Percentiles rank a stretch among this genome's conserved stretches.
Evolutionary conservation across 2,329 filamentous ascomycete genomes (phyloP).

Genomic region (Alternaria tenuissima): DNA sequence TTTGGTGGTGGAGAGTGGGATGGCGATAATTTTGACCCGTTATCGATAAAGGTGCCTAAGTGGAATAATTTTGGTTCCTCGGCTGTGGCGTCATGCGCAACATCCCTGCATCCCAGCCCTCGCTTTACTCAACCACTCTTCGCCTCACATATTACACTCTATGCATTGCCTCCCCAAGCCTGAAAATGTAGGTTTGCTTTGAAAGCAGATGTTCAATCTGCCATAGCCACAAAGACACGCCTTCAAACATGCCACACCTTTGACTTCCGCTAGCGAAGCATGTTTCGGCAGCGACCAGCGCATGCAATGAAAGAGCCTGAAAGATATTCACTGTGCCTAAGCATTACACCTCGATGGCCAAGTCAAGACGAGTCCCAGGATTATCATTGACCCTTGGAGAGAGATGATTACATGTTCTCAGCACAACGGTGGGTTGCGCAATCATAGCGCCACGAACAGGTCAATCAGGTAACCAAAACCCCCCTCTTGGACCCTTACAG

Average conservation of each 20-base stretch:
- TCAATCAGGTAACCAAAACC: neutral
- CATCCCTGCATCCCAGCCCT: conserved; percentile 1
- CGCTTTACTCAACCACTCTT: neutral
- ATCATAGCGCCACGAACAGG: neutral
- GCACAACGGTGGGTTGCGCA: neutral
- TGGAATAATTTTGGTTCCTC: conserved; percentile 25
- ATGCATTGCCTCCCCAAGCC: neutral
- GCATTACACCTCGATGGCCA: neutral
- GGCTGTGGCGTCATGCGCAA: conserved; percentile 28
- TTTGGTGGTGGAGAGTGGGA: conserved; percentile 29
- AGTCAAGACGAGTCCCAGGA: neutral
- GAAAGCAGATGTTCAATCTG: too few relatives aligned
- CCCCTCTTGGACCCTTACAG: neutral
- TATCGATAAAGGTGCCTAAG: conserved; percentile 17
- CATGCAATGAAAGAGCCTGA: neutral
- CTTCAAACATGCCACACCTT: neutral
- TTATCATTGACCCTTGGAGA: neutral
- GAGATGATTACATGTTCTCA: too few relatives aligned
- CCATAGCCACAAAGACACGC: neutral
- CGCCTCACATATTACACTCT: too few relatives aligned
- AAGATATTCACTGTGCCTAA: neutral
- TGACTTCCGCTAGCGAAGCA: neutral
- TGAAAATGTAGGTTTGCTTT: neutral
- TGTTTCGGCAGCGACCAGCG: neutral
- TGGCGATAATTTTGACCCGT: conserved; percentile 31